Base-by-base conservation (phyloP, 78 protist genomes). In the Tieghemostelium lacteum region DNA sequence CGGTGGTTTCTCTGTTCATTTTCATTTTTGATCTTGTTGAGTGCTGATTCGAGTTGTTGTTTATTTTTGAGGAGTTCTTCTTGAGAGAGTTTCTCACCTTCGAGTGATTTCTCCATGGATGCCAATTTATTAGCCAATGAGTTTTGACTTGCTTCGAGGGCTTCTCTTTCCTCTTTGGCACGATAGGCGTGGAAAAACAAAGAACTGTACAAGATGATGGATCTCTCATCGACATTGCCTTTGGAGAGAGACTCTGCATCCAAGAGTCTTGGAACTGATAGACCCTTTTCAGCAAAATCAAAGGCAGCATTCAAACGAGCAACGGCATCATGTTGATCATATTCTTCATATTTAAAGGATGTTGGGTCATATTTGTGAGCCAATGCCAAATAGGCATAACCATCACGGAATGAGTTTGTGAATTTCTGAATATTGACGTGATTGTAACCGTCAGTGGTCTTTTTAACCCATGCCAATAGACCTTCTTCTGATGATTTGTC, bases 181-280 rank as follows among this genome's bases (percentile, higher is more conserved):
- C 73, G 80, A 89, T 34, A 87, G 31, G 95, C 95, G 57, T 85
- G 93, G 95, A 77, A 87, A 60, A 86, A 93, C 19, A 93, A 52
- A 26, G 94, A 87, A 0, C 80, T 70, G 88, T 93, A 93, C 36
- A 93, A 45, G 19, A 86, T 42, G 78, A 93, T 76, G 72, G 95
- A 75, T 50, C 95, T 67, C 67, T 93, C 95, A 54, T 93, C 95
- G 40, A 93, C 89, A 29, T 85, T 50, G 28, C 95, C 95, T 64
- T 93, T 89, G n/a, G 87, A 55, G 26, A 93, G 88, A 33, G 85
- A 80, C 22, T 85, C 93, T 19, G 86, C 95, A 14, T 93, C 88
- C 55, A 93, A 75, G 2, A 93, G 73, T 34, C 71, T 73, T 45
- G 87, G 93, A 58, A 93, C 64, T 52, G 85, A 93, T 16, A 93